Percentiles rank a stretch among this genome's conserved stretches.
These are phyloP conservation scores for Kwoniella shivajii DNA, from an alignment of 1,284 basidiomycete species.

Conservation along the genomic window DNA sequence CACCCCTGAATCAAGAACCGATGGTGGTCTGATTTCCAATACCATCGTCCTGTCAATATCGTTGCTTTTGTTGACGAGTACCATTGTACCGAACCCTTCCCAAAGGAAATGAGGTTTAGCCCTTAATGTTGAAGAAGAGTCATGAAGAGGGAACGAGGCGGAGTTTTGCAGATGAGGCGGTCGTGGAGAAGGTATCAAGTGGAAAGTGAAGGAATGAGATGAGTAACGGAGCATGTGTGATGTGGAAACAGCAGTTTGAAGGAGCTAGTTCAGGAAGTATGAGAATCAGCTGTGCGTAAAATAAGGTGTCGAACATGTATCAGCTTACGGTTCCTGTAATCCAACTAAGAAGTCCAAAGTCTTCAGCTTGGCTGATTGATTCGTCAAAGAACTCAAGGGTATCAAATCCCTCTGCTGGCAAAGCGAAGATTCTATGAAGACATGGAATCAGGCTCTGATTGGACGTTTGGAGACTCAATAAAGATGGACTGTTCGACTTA, in stretches of 20 bases:
- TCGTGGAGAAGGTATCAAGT: conserved; percentile 36
- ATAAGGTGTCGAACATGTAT: not conserved
- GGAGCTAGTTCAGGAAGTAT: conserved; percentile 31
- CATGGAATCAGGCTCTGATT: not conserved
- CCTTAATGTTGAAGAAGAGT: not conserved
- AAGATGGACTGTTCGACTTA: conserved; percentile 19
- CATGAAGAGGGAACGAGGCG: not conserved
- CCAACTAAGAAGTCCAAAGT: conserved; percentile 44
- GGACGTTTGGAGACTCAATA: not conserved
- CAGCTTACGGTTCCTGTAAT: conserved; percentile 42
- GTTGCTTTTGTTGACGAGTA: conserved; percentile 36
- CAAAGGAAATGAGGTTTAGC: conserved; percentile 25
- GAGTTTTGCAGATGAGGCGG: conserved; percentile 17
- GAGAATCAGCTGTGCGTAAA: not conserved
- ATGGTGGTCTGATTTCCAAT: conserved; percentile 43
- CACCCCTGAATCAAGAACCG: conserved; percentile 32
- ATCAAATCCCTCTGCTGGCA: conserved; percentile 43
- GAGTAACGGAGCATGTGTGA: conserved; percentile 49
- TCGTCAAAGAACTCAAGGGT: conserved; percentile 47
- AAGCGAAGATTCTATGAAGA: conserved; percentile 41
- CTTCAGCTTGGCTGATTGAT: conserved; percentile 30
- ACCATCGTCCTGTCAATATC: conserved; percentile 39
- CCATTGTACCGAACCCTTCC: conserved; percentile 48
- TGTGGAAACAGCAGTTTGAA: conserved; percentile 43
- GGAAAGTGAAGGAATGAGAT: conserved; percentile 38